Evolutionary conservation across 2,329 filamentous ascomycete genomes (phyloP).

Genomic region (Ascochyta koolunga): DNA sequence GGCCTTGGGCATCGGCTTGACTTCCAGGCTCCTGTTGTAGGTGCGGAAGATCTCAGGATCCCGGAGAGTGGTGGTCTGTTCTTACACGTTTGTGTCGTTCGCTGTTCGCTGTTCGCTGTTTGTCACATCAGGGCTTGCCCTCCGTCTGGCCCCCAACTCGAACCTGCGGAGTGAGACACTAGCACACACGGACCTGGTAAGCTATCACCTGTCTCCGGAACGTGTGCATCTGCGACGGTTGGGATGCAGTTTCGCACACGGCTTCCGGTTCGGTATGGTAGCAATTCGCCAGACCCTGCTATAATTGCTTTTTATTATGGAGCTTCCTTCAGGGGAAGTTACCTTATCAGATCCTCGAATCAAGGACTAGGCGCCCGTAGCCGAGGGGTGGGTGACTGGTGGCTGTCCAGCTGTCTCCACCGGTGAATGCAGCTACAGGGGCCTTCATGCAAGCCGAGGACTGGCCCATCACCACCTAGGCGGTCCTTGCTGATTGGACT

Average conservation of each 20-base stretch:
- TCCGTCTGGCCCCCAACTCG: constrained; percentile 28
- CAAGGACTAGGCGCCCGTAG: constrained; percentile 33
- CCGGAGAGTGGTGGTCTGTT: constrained; percentile 12
- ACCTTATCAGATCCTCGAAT: constrained; percentile 29
- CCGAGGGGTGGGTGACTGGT: constrained; percentile 25
- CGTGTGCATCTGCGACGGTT: constrained; percentile 21
- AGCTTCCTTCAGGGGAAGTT: constrained; percentile 28
- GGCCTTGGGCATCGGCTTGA: constrained; percentile 13
- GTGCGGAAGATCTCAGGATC: constrained; percentile 29
- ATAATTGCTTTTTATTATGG: constrained; percentile 35
- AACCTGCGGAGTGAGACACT: constrained; percentile 24
- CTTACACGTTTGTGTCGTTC: constrained; percentile 17
- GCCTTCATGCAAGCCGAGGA: constrained; percentile 8
- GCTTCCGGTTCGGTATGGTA: constrained; percentile 22
- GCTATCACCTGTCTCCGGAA: constrained; percentile 19
- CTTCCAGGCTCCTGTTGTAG: constrained; percentile 29
- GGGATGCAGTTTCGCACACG: constrained; percentile 19
- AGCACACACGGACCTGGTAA: constrained; percentile 19
- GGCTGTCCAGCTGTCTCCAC: constrained; percentile 40
- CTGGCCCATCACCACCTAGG: constrained; percentile 7
- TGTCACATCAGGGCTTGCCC: background rate
- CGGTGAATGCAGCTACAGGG: constrained; percentile 35
- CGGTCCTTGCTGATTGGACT: constrained; percentile 16
- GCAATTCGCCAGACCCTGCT: constrained; percentile 30
- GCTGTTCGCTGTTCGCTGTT: constrained; percentile 19